Evolutionary conservation across 352 stramenopile genomes (phyloP).

Genomic region (Thalassiosira ordinaria): DNA sequence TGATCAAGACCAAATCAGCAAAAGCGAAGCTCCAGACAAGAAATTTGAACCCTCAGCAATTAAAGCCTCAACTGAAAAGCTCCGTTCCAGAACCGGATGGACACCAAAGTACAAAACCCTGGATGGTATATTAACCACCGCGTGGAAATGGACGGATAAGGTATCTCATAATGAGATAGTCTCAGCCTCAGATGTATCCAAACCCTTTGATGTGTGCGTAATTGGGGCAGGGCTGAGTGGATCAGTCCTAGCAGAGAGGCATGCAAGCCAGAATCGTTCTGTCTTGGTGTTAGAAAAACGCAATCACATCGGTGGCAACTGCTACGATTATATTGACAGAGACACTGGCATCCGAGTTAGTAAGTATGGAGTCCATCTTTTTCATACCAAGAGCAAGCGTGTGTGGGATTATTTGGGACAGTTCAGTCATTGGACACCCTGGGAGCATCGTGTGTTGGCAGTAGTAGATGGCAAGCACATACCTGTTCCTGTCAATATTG

Average conservation of each 20-base stretch:
- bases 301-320: conserved; percentile 78
- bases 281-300: conserved; percentile 63
- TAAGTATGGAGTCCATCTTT: conserved; percentile 81
- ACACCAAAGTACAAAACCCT: too few relatives aligned
- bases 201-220: conserved; percentile 66
- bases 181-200: too few relatives aligned
- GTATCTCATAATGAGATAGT: too few relatives aligned
- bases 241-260: conserved; percentile 58
- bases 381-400: conserved; percentile 79
- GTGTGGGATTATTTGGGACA: conserved; percentile 85
- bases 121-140: too few relatives aligned
- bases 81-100: too few relatives aligned
- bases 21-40: too few relatives aligned
- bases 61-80: too few relatives aligned
- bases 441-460: conserved; percentile 82
- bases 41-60: too few relatives aligned
- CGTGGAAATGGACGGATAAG: too few relatives aligned
- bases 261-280: conserved; percentile 39
- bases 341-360: conserved; percentile 77
- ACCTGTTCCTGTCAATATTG: conserved; percentile 86
- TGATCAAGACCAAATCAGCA: too few relatives aligned
- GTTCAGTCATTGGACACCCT: conserved; percentile 80
- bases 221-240: conserved; percentile 59
- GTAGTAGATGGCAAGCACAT: conserved; percentile 78
- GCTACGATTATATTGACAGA: conserved; percentile 77